Conservation (phyloP, 257 asterid genomes). For the Jasminum sambac region DNA sequence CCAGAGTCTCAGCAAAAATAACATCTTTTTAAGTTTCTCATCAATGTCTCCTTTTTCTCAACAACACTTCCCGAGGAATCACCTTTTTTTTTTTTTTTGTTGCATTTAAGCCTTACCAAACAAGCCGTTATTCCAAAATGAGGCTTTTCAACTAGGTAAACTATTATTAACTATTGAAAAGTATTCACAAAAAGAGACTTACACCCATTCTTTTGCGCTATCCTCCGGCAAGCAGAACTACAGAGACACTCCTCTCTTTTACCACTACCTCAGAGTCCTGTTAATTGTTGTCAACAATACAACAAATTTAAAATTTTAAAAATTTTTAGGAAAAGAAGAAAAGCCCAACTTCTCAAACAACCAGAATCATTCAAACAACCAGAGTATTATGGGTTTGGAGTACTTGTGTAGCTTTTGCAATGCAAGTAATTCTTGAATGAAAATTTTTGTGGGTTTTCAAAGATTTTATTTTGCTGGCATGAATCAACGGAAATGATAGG, state of each 20-base stretch:
- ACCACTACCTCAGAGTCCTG: conserved; percentile 62
- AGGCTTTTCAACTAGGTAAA: no score
- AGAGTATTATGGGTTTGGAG: conserved; percentile 19
- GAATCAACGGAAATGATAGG: conserved; percentile 14
- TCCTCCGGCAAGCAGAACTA: conserved; percentile 94
- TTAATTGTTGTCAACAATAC: not conserved
- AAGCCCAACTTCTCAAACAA: conserved; percentile 8
- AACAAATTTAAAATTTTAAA: not conserved
- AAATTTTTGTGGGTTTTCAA: conserved; percentile 31
- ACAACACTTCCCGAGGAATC: not conserved
- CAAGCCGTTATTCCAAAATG: no score
- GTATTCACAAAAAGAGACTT: conserved; percentile 26
- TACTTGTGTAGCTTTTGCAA: conserved; percentile 42
- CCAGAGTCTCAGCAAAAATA: no score
- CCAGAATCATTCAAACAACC: not conserved
- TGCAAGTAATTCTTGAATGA: conserved; percentile 44
- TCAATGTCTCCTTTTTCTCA: no score
- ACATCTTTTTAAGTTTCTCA: no score
- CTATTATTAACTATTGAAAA: not conserved
- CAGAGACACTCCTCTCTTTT: conserved; percentile 85
- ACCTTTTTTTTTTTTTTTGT: not conserved
- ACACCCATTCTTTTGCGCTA: conserved; percentile 98
- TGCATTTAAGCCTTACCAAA: not conserved
- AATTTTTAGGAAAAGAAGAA: no score
- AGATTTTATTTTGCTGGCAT: conserved; percentile 28